Evolutionary conservation across 2,329 filamentous ascomycete genomes (phyloP), one percentile per base, ranked within the genome.

Genomic region (Grosmannia huntii): DNA sequence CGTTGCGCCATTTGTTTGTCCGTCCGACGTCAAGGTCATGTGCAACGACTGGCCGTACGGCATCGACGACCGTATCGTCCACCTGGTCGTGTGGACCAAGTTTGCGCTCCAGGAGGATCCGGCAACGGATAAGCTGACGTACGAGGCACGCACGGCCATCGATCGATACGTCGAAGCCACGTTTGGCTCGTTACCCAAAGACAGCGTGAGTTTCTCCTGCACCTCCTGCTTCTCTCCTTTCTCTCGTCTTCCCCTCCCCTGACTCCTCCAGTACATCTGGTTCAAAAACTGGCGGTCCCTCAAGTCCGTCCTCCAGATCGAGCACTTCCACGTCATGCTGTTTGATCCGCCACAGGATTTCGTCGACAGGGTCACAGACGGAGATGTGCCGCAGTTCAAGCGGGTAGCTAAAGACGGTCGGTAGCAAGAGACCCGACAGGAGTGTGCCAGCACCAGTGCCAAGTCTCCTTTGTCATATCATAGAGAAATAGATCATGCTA

Each of bases 31-130:
- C 65, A 90, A 84, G 69, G 84, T 95, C 53, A 70, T 96, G 48
- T 82, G 81, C 72, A 97, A 97, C 68, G 91, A 97, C 76, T 96
- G 90, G 89, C 92, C 92, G 0, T 97, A 96, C 67, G 90, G 89
- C 0, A 77, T 96, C 57, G 89, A 94, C 65, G 68, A 75, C 53
- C 77, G 80, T 56, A 91, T 96, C 62, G 81, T 89, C 19, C 92
- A 96, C 68, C 75, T 96, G 3, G 89, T 96, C 5, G 83, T 96
- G 14, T 97, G 92, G 92, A 94, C 88, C 53, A 96, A 96, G 71
- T 96, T 95, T 66, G 77, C 80, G 53, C 75, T 96, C 27, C 78
- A 83, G 57, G 87, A 90, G 59, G 85, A 94, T 65, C 70, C 72
- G 4, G 66, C 59, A 74, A 81, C 83, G 0, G 85, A 82, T 16